Percentiles rank a stretch among this genome's conserved stretches.
phyloP scores from a whole-genome alignment of 2,329 filamentous ascomycete genomes.

The Leptosphaerulina australis region DNA sequence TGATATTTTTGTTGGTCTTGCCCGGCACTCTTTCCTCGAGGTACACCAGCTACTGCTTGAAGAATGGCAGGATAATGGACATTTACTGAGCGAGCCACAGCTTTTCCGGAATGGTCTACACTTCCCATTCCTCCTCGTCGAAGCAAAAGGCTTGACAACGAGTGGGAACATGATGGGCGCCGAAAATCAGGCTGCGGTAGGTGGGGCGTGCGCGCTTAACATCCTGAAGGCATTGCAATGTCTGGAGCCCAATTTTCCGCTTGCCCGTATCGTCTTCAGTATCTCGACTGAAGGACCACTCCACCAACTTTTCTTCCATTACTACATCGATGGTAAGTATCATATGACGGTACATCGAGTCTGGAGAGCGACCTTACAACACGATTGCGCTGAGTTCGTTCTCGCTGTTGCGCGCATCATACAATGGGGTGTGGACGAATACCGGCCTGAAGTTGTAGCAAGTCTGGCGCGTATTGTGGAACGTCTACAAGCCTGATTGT shows the following conservation, averaged over 20 bases:
- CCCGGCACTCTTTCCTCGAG: constrained; percentile 1
- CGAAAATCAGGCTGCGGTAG: constrained; percentile 20
- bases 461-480: background rate
- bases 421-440: background rate
- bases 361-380: constrained; percentile 3
- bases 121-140: constrained; percentile 22
- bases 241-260: background rate
- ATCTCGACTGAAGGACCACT: constrained; percentile 7
- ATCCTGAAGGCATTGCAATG: constrained; percentile 4
- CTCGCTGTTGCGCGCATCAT: constrained; percentile 5
- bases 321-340: background rate
- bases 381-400: constrained; percentile 1
- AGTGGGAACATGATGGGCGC: constrained; percentile 19
- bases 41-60: constrained; percentile 1
- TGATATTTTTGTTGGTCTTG: constrained; percentile 3
- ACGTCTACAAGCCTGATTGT: background rate
- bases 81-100: constrained; percentile 1
- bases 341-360: constrained; percentile 9
- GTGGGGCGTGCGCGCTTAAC: constrained; percentile 8
- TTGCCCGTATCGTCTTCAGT: constrained; percentile 3
- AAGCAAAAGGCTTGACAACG: constrained; percentile 18
- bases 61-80: background rate
- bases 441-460: background rate
- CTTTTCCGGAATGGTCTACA: constrained; percentile 14
- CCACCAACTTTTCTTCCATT: constrained; percentile 5